Evolutionary conservation across 306 rosid species (phyloP), one percentile per base, ranked within the genome.

Genomic region (Cercis canadensis): DNA sequence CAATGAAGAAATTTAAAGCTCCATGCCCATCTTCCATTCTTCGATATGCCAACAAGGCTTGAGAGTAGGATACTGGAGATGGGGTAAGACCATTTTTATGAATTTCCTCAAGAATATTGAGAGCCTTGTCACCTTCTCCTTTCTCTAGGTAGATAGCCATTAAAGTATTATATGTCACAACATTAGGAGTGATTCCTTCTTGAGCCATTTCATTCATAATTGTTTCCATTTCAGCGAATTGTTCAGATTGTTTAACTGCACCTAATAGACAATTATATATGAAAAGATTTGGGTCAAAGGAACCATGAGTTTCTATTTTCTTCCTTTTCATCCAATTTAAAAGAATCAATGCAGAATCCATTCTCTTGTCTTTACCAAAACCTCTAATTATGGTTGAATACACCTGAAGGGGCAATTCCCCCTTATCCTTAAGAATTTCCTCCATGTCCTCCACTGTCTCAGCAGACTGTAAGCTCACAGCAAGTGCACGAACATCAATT

Each of bases 281-380:
- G 80, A 86, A 91, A 67, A 94, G 74, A 55, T 91, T 94, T 15
- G 92, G 96, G 7, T 83, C 62, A 67, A 87, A 77, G 14, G 73
- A 53, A 37, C 92, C 96, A 68, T 79, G 46, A 12, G 81, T 84
- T 78, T 91, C 90, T 14, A 36, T 65, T 68, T 79, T 87, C 80
- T 82, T 89, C 80, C 82, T 94, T 86, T 91, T 91, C 75, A 94
- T 84, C 96, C 97, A 91, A 34, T 82, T 75, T n/a, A 86, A 81
- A 75, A 87, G 78, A 82, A 90, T 78, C 72, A 87, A 47, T 3
- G 96, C 99, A 8, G 95, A 79, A 65, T 82, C 85, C 81, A 87
- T 71, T 67, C 76, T 80, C 84, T 86, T 89, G 43, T 89, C 96
- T 68, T 72, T 87, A 36, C 99, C 97, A 75, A 91, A 85, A 81